Evolutionary conservation across 2,329 filamentous ascomycete genomes (phyloP), one percentile per base, ranked within the genome.

Genomic region (Beauveria rudraprayagi): DNA sequence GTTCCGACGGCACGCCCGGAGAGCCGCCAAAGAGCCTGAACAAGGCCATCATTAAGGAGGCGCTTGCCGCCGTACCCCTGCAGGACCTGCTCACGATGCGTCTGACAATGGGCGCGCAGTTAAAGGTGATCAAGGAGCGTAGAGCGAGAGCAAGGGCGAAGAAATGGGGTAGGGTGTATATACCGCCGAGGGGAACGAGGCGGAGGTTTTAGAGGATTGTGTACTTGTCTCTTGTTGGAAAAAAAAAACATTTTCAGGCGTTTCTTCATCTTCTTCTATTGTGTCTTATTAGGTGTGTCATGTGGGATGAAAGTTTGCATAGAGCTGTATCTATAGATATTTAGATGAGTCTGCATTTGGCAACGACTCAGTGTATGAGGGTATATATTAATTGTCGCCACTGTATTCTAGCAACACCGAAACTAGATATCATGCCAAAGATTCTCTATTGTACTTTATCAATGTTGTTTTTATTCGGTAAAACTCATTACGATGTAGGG

Each of bases 11-110:
- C 26, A 26, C 3, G 6, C n/a, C 28, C 6, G 47, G 22, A 4
- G 48, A 62, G 41, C 24, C 41, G 24, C 53, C 26, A 3, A 53
- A 11, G 40, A 68, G 70, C 56, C 65, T 72, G n/a, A 66, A 63
- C 40, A 65, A 65, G 46, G 71, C 70, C 6, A 67, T 72, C 9
- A 67, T 72, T 8, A 67, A 67, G 56, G 67, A 69, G 22, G 61
- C 70, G 28, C 63, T 75, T 3, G 63, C 65, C 56, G 67, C 65
- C 3, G 47, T 63, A 34, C 34, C 43, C 2, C 65, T 75, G 43
- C 57, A 63, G 5, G 69, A 75, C 59, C 67, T 75, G 17, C 63
- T 59, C 17, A 60, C 52, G 14, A 70, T 71, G 66, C 63, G 64
- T 28, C 63, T 61, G 41, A 55, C 60, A 3, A 61, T 70, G 34